A percentile compares a stretch with the other conserved stretches of the same genome.
Conservation (phyloP, 1,139 yeast genomes). For the Debaryomyces subglobosus region DNA sequence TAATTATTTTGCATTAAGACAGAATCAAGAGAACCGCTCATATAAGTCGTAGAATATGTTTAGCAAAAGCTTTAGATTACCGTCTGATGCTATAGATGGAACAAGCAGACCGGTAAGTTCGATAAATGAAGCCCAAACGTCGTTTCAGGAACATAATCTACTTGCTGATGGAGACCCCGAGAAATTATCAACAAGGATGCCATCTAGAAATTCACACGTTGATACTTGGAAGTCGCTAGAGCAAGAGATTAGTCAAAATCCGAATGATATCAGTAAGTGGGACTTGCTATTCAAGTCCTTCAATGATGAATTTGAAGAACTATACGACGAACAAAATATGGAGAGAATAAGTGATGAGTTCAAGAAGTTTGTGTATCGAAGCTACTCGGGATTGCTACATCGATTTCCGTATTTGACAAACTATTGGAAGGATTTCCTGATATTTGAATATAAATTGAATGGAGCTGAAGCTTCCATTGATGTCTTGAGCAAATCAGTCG, state of each 20-base stretch:
- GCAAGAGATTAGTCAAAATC: slow-evolving; percentile 17
- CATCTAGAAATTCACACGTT: slow-evolving; percentile 13
- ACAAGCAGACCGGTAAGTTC: not conserved
- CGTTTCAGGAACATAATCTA: slow-evolving; percentile 5
- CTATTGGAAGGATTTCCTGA: slow-evolving; percentile 63
- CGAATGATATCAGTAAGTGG: slow-evolving; percentile 36
- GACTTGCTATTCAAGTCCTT: slow-evolving; percentile 27
- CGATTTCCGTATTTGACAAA: slow-evolving; percentile 60
- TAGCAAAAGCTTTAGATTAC: slow-evolving; percentile 4
- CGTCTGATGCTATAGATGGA: slow-evolving; percentile 6
- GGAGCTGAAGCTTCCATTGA: slow-evolving; percentile 55
- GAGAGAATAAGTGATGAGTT: slow-evolving; percentile 20
- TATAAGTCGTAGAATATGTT: not conserved
- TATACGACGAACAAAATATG: slow-evolving; percentile 15
- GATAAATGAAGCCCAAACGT: not conserved
- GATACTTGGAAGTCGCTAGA: slow-evolving; percentile 10
- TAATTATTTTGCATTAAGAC: not conserved
- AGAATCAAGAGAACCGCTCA: not conserved
- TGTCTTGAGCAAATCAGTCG: slow-evolving; percentile 50
- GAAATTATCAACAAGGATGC: slow-evolving; percentile 11
- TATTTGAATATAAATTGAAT: slow-evolving; percentile 54
- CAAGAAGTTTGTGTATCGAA: slow-evolving; percentile 21
- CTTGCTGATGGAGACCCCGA: slow-evolving; percentile 1
- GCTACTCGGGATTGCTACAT: slow-evolving; percentile 38
- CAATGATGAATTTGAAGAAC: slow-evolving; percentile 23